phyloP scores from a whole-genome alignment of 148 eudicot species.

The Persicaria tinctoria region DNA sequence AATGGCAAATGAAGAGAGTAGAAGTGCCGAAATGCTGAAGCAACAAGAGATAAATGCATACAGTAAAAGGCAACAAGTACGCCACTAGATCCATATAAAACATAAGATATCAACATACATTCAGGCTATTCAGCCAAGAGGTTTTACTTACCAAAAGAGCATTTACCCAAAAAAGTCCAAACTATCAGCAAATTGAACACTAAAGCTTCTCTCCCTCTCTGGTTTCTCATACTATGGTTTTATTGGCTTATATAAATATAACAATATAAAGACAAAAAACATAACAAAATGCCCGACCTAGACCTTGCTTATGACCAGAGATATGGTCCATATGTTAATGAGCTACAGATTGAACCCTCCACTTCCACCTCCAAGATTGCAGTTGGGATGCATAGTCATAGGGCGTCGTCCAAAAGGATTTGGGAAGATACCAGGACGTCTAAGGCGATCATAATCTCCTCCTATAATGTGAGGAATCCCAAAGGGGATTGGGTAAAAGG shows the following conservation, averaged over 20 bases:
- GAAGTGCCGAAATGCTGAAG: too few species aligned
- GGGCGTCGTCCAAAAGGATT: constrained; percentile 20
- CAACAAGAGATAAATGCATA: background rate
- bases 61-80: background rate
- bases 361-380: constrained; percentile 25
- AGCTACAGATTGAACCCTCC: constrained; percentile 20
- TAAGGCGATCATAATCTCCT: constrained; percentile 46
- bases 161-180: background rate
- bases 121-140: too few species aligned
- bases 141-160: background rate
- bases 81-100: background rate
- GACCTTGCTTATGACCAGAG: background rate
- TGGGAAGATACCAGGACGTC: constrained; percentile 21
- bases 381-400: constrained; percentile 21
- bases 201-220: background rate
- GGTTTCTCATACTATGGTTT: background rate
- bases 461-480: constrained; percentile 38
- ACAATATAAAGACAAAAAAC: background rate
- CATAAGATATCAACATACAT: background rate
- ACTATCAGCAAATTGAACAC: background rate
- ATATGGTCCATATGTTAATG: background rate
- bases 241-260: background rate
- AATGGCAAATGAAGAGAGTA: too few species aligned
- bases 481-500: constrained; percentile 17
- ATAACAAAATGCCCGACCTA: background rate